Conservation (phyloP, 2,329 filamentous ascomycete genomes). For the Fusarium luffae region DNA sequence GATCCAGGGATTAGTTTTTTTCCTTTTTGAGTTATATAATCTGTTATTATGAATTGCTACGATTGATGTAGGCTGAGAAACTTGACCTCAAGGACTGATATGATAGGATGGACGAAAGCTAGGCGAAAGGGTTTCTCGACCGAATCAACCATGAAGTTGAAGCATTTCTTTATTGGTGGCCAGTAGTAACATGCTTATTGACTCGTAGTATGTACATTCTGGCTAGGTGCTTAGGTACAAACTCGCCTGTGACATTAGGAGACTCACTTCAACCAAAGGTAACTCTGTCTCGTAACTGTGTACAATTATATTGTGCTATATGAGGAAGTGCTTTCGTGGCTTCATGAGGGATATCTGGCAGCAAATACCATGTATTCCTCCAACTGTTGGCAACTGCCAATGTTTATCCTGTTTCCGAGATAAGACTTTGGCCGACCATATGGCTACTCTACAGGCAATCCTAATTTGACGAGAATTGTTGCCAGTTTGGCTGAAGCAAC, state of each 20-base stretch:
- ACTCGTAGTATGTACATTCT: not conserved
- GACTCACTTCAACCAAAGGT: not conserved
- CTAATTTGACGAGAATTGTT: not conserved
- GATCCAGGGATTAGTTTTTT: not conserved
- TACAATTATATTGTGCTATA: not conserved
- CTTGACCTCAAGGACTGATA: not conserved
- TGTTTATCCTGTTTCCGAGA: not conserved
- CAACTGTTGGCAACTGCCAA: not conserved
- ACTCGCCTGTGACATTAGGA: not conserved
- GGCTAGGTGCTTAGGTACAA: not conserved
- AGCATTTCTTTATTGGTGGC: constrained; percentile 6
- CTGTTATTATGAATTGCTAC: not conserved
- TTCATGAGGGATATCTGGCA: not conserved
- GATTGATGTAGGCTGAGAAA: not conserved
- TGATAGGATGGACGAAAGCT: constrained; percentile 26
- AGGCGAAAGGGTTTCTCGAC: constrained; percentile 7
- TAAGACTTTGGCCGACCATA: not conserved
- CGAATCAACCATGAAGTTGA: constrained; percentile 26
- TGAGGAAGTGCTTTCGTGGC: not conserved
- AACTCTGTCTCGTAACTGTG: not conserved
- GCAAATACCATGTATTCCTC: not conserved
- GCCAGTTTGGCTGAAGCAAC: not conserved
- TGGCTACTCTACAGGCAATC: not conserved
- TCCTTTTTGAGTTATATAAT: not conserved
- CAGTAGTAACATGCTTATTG: not conserved